Percentiles rank a stretch among this genome's conserved stretches.
phyloP scores from a whole-genome alignment of 1,139 yeast genomes.

The Lodderomyces elongisporus region DNA sequence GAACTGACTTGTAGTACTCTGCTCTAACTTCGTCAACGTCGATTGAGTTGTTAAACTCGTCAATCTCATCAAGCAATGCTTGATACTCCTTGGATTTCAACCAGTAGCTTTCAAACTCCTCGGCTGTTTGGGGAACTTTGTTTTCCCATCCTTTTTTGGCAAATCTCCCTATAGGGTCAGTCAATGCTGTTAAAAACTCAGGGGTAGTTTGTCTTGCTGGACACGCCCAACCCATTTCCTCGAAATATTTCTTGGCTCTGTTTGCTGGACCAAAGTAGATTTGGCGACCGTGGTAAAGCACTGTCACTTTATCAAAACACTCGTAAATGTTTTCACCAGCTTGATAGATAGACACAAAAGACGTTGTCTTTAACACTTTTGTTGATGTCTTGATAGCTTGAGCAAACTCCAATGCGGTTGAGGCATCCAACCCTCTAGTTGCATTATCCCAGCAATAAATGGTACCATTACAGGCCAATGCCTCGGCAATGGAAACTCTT shows the following conservation, averaged over 20 bases:
- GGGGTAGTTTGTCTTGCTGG: conserved; percentile 63
- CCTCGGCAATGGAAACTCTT: conserved; percentile 74
- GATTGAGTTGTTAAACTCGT: conserved; percentile 32
- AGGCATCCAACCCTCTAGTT: conserved; percentile 74
- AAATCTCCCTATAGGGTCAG: conserved; percentile 50
- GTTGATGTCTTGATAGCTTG: conserved; percentile 60
- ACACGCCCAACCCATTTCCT: conserved; percentile 55
- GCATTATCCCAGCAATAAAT: conserved; percentile 72
- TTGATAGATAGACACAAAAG: conserved; percentile 60
- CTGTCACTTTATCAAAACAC: conserved; percentile 60
- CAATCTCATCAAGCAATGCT: conserved; percentile 34
- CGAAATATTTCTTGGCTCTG: conserved; percentile 51
- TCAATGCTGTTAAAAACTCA: conserved; percentile 63
- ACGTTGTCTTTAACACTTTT: conserved; percentile 49
- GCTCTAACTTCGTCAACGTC: conserved; percentile 34
- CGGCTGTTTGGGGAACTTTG: conserved; percentile 52
- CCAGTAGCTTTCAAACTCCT: conserved; percentile 57
- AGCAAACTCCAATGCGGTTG: conserved; percentile 64
- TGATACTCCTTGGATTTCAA: conserved; percentile 45
- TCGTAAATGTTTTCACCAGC: conserved; percentile 65
- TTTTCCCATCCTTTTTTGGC: conserved; percentile 44
- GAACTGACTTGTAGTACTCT: conserved; percentile 31
- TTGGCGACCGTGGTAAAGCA: conserved; percentile 55
- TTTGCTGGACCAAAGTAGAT: conserved; percentile 54
- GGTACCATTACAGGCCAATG: conserved; percentile 52